phyloP scores from a whole-genome alignment of 2,329 filamentous ascomycete genomes.

The Davidsoniella virescens region DNA sequence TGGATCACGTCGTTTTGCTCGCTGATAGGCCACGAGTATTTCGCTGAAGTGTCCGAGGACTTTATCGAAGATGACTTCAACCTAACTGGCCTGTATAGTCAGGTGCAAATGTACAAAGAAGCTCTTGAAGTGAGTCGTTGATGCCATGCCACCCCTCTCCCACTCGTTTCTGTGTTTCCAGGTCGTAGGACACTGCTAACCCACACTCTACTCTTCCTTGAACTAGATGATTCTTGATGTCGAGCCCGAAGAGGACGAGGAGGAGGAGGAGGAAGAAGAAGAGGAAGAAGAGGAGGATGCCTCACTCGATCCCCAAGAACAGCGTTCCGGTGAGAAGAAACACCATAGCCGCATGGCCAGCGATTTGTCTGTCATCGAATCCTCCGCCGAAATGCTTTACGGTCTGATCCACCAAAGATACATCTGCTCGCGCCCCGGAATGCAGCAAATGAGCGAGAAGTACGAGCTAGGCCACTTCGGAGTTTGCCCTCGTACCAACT shows the following conservation, averaged over 20 bases:
- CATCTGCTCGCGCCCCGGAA: slow-evolving; percentile 88
- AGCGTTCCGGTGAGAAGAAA: slow-evolving; percentile 44
- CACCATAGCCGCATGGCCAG: slow-evolving; percentile 74
- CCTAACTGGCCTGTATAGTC: slow-evolving; percentile 81
- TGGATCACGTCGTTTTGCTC: slow-evolving; percentile 98
- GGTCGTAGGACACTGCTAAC: neutral
- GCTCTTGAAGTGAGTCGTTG: slow-evolving; percentile 53
- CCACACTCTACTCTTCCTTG: neutral
- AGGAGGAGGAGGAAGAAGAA: slow-evolving; percentile 63
- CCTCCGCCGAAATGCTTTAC: slow-evolving; percentile 94
- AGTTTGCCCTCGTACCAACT: slow-evolving; percentile 84
- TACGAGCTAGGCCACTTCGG: slow-evolving; percentile 96
- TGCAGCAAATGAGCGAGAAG: slow-evolving; percentile 98
- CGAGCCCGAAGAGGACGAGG: slow-evolving; percentile 87
- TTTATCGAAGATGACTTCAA: slow-evolving; percentile 99
- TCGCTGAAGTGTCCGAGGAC: slow-evolving; percentile 95
- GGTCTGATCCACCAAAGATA: slow-evolving; percentile 97
- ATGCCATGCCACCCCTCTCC: neutral
- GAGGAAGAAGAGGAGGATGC: slow-evolving; percentile 54
- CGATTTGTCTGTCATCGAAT: slow-evolving; percentile 90
- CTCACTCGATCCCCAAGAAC: slow-evolving; percentile 46
- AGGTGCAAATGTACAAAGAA: slow-evolving; percentile 98
- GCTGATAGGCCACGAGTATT: slow-evolving; percentile 92
- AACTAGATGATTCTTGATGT: slow-evolving; percentile 87
- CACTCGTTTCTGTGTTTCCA: neutral